These are phyloP conservation scores for Chlamydomonas sphaeroides DNA, from an alignment of 139 green algal species.

Conservation along the genomic window DNA sequence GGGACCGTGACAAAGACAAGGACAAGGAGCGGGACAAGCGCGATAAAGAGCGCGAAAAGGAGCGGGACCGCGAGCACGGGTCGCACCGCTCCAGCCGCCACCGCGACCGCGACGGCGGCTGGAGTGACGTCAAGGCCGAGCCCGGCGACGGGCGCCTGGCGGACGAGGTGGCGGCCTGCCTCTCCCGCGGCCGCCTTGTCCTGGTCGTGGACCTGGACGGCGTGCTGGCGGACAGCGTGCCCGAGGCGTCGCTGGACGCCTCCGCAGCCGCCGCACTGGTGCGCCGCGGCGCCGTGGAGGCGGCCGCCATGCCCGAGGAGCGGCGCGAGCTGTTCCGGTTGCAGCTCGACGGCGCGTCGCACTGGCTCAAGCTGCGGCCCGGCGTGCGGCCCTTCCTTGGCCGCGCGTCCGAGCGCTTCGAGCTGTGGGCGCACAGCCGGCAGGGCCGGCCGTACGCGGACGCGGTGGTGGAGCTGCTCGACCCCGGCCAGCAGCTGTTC, in stretches of 20 bases:
- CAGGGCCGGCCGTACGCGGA: conserved; percentile 58
- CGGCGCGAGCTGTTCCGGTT: conserved; percentile 75
- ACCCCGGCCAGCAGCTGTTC: conserved; percentile 78
- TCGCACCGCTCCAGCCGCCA: neutral
- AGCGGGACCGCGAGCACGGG: neutral
- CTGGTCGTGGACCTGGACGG: conserved; percentile 96
- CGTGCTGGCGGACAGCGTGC: conserved; percentile 88
- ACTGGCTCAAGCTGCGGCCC: conserved; percentile 97
- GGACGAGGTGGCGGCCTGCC: conserved; percentile 15
- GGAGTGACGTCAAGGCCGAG: conserved; percentile 2
- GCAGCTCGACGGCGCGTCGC: conserved; percentile 38
- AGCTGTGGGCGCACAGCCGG: conserved; percentile 94
- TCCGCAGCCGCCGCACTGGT: conserved; percentile 50
- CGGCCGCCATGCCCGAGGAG: conserved; percentile 24
- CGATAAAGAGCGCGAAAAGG: conserved; percentile 3
- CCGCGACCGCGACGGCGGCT: conserved; percentile 1
- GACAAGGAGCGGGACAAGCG: neutral
- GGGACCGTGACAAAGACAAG: neutral
- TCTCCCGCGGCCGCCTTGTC: conserved; percentile 39
- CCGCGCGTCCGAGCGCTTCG: conserved; percentile 68
- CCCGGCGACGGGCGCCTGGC: neutral
- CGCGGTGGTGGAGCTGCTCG: conserved; percentile 87
- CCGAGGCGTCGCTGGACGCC: conserved; percentile 45
- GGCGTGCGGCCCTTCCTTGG: conserved; percentile 75
- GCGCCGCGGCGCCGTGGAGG: conserved; percentile 12